These are phyloP conservation scores for Sesbania bispinosa DNA, from an alignment of 306 rosid species.

Conservation along the genomic window DNA sequence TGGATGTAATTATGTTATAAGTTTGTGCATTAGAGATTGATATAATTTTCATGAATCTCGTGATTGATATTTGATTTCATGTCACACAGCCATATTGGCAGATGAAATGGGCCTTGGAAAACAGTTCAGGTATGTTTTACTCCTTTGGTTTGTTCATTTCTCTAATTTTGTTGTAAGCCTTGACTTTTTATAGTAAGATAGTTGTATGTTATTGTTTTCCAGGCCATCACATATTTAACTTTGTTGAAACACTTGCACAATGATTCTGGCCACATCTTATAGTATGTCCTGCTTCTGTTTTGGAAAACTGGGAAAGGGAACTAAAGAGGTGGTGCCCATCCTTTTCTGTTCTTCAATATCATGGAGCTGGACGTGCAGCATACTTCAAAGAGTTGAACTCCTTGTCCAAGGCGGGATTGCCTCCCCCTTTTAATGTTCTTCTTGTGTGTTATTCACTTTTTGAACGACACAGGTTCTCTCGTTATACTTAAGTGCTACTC, in stretches of 20 bases:
- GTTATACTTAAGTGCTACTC: not conserved
- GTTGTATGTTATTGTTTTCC: slow-evolving; percentile 36
- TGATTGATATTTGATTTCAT: slow-evolving; percentile 28
- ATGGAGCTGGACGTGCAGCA: slow-evolving; percentile 71
- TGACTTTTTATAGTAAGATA: slow-evolving; percentile 20
- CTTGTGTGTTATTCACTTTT: slow-evolving; percentile 96
- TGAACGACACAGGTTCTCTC: slow-evolving; percentile 88
- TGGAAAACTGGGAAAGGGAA: slow-evolving; percentile 99
- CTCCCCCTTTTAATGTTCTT: slow-evolving; percentile 91
- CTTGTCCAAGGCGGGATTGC: slow-evolving; percentile 74
- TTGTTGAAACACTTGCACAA: slow-evolving; percentile 73
- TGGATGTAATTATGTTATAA: not conserved
- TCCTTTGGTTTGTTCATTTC: slow-evolving; percentile 10
- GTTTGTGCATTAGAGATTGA: slow-evolving; percentile 1
- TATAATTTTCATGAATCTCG: not conserved
- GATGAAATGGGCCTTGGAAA: slow-evolving; percentile 99
- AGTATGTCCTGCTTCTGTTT: slow-evolving; percentile 98
- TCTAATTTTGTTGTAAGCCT: slow-evolving; percentile 3
- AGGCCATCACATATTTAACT: slow-evolving; percentile 88
- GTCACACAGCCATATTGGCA: slow-evolving; percentile 84
- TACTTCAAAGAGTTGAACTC: slow-evolving; percentile 80
- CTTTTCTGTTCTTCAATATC: slow-evolving; percentile 82
- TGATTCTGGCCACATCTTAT: slow-evolving; percentile 97
- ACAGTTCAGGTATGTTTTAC: slow-evolving; percentile 69
- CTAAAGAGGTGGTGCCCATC: slow-evolving; percentile 89